phyloP scores from a whole-genome alignment of 2,329 filamentous ascomycete species.

The Lasiodiplodia citricola region DNA sequence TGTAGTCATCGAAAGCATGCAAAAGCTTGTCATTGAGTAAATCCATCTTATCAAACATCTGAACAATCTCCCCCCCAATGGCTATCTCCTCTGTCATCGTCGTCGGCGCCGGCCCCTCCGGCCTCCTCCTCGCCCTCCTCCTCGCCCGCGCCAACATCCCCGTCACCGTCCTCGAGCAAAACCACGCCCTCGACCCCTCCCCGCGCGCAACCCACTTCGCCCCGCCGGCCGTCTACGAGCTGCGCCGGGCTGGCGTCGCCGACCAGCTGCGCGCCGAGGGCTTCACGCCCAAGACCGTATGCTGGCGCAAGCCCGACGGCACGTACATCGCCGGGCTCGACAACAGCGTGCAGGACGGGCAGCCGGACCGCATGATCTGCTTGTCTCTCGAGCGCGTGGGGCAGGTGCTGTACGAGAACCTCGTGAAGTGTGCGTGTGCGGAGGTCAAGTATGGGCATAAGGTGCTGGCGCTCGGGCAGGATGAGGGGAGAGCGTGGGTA shows the following conservation, averaged over 20 bases:
- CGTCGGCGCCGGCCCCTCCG: slow-evolving; percentile 40
- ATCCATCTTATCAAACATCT: neutral
- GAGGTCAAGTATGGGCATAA: slow-evolving; percentile 27
- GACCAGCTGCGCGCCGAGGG: slow-evolving; percentile 48
- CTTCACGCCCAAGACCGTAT: slow-evolving; percentile 45
- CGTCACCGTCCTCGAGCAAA: slow-evolving; percentile 59
- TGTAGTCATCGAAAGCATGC: too few relatives aligned
- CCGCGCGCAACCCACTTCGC: slow-evolving; percentile 66
- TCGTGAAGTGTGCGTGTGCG: neutral
- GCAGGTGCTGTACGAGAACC: slow-evolving; percentile 18
- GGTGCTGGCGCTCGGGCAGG: slow-evolving; percentile 27
- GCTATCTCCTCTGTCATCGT: slow-evolving; percentile 28
- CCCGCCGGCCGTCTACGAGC: slow-evolving; percentile 59
- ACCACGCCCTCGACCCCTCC: slow-evolving; percentile 57
- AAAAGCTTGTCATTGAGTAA: neutral
- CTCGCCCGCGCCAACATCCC: slow-evolving; percentile 56
- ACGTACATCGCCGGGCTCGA: slow-evolving; percentile 23
- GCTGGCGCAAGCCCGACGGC: slow-evolving; percentile 47
- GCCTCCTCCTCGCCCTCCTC: slow-evolving; percentile 48
- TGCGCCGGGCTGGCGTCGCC: slow-evolving; percentile 61
- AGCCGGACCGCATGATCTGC: slow-evolving; percentile 27
- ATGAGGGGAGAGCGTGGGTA: slow-evolving; percentile 28
- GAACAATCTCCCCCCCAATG: neutral
- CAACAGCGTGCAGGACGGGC: slow-evolving; percentile 3
- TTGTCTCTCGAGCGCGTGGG: slow-evolving; percentile 27